A percentile compares a stretch with the other conserved stretches of the same genome.
phyloP scores from a whole-genome alignment of 495 filamentous ascomycete species.

The Aspergillus mulundensis region DNA sequence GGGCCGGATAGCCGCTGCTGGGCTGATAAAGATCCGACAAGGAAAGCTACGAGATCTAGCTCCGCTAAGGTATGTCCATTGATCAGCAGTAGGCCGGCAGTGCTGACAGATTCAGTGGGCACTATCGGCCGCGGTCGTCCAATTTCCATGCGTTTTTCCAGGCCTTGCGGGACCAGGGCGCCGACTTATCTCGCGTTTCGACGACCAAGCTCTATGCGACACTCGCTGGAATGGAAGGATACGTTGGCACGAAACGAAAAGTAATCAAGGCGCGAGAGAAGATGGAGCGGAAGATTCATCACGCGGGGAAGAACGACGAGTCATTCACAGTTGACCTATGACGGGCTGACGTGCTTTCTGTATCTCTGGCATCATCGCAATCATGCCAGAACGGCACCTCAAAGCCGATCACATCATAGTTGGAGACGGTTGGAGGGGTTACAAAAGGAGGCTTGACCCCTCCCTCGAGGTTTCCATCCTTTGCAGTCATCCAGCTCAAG shows the following conservation, averaged over 20 bases:
- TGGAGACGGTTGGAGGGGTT: not conserved
- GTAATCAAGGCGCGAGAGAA: conserved; percentile 45
- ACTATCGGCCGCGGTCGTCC: conserved; percentile 76
- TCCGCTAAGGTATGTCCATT: conserved; percentile 27
- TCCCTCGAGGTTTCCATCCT: not conserved
- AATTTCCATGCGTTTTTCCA: conserved; percentile 81
- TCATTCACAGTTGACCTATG: not conserved
- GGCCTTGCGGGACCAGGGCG: conserved; percentile 64
- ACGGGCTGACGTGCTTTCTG: conserved; percentile 10
- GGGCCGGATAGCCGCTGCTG: conserved; percentile 73
- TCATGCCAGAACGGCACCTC: not conserved
- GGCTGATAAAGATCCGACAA: conserved; percentile 77
- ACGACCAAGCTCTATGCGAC: conserved; percentile 80
- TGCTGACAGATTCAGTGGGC: conserved; percentile 52
- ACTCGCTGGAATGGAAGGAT: conserved; percentile 77
- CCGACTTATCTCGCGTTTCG: conserved; percentile 72
- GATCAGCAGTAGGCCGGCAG: conserved; percentile 27
- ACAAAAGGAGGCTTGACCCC: not conserved
- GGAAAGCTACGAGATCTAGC: conserved; percentile 62
- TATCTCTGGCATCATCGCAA: conserved; percentile 3
- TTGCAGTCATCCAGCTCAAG: conserved; percentile 11
- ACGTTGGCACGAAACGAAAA: conserved; percentile 58
- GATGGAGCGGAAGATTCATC: conserved; percentile 13
- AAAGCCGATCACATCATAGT: not conserved
- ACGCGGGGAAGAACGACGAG: not conserved